These are phyloP conservation scores for Leccinum pallidistipes DNA, from an alignment of 1,284 basidiomycete species.

Conservation along the genomic window DNA sequence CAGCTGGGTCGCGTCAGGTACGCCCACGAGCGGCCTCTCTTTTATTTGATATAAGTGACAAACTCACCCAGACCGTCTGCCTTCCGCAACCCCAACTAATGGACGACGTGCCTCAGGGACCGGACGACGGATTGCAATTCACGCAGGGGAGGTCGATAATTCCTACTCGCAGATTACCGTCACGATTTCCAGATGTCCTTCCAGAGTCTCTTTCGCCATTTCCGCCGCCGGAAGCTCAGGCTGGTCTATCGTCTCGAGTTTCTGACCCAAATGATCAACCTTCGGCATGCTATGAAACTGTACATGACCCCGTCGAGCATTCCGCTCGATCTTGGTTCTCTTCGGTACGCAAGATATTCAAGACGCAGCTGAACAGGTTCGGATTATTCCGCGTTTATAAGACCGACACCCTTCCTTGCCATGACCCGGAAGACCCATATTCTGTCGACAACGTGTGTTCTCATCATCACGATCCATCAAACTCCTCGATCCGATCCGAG, in stretches of 20 bases:
- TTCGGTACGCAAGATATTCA: background rate
- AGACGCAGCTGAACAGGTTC: constrained; percentile 3
- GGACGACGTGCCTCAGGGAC: background rate
- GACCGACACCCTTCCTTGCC: background rate
- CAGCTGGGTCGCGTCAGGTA: background rate
- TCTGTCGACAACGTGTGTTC: background rate
- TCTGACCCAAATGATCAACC: background rate
- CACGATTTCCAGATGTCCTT: background rate
- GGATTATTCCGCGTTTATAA: constrained; percentile 2
- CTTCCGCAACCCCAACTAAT: background rate
- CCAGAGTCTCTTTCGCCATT: background rate
- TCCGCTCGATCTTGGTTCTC: background rate
- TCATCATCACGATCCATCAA: background rate
- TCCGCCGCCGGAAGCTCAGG: background rate
- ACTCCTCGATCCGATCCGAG: background rate
- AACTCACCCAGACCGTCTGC: background rate
- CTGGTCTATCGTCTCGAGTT: background rate
- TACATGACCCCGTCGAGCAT: background rate
- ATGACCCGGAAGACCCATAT: constrained; percentile 1
- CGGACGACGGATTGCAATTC: background rate
- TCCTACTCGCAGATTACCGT: background rate
- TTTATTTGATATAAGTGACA: background rate
- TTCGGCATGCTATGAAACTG: background rate
- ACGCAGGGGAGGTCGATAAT: background rate
- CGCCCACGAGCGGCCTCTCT: background rate